Base-by-base conservation (phyloP, 2,329 filamentous ascomycete genomes). In the Fusarium stilboides region DNA sequence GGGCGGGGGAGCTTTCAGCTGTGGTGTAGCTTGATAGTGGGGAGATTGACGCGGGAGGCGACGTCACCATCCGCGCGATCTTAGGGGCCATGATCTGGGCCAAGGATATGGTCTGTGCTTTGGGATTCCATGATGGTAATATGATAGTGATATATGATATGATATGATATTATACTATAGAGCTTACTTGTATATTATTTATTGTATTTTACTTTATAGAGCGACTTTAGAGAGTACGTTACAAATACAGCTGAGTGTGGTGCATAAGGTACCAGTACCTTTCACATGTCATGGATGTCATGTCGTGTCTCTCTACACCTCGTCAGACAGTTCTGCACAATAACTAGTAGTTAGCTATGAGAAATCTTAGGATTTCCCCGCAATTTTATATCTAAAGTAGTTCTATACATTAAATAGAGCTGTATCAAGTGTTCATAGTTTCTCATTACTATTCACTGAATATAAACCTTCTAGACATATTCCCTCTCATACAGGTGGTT, bases 1-100 rank as follows among this genome's bases (percentile, higher is more conserved):
- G 22, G 22, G 22, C 22, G 22, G 22, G 22, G 22, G 22, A 24
- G 22, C 22, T 24, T 24, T 24, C 22, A 24, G 22, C 22, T 24
- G 22, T 24, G 22, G 5, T 24, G 22, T 43, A 43, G 14, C 33
- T 22, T 28, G 49, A 17, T 40, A 51, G 52, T 62, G 62, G 52
- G 47, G 53, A 39, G 44, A 46, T 61, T 50, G 39, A 33, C 57
- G 50, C 51, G 39, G 51, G 43, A 56, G 44, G 59, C 70, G 68
- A 73, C 70, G 70, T 73, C 70, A 73, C 70, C 57, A 26, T 49
- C 50, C 62, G 28, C 24, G 24, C 8, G 26, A 31, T 31, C 28
- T 31, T 31, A 31, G 28, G 24, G 26, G 26, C 26, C 26, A 28
- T 28, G 26, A 52, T 22, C 19, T 31, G 28, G 24, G 36, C 36